Base-by-base conservation (phyloP, 1,284 basidiomycete genomes). In the Hymenochaete sp. region DNA sequence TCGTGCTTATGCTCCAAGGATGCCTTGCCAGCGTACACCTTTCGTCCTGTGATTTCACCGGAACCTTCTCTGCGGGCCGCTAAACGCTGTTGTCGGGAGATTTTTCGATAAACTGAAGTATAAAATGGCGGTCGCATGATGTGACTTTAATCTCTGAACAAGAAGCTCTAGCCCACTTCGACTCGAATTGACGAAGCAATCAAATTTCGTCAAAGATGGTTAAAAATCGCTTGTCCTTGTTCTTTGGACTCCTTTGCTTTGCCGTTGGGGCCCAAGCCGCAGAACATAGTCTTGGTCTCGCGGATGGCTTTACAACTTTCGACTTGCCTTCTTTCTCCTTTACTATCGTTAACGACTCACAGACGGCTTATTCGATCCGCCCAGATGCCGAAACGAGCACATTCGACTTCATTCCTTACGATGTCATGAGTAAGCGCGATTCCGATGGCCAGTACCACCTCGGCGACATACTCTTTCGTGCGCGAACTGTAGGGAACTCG, bases 401-500 rank as follows among this genome's bases (percentile, higher is more conserved):
- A 2, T 75, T 77, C 55, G 67, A 78, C 55, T 77, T 75, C 51
- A 67, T 75, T 21, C 73, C 75, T 2, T 60, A 65, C 0, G 74
- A 77, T 55, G 63, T 67, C 53, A 76, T 78, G 72, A 56, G 65
- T 14, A 55, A 64, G 38, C 70, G 74, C 10, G 65, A 70, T 50
- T 64, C 58, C 40, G 69, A 77, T 49, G 63, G 67, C 2, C 70
- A 73, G 51, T 75, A 77, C 53, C 75, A 78, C 55, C 61, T 77
- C 6, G 75, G 75, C 2, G 75, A 78, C 51, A 62, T 77, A 40
- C 75, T 73, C 2, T 76, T 74, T 53, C 66, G 75, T 26, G 72
- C 67, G 37, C 67, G 75, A 16, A 57, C 60, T 26, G 67, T 65
- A 6, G 73, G 72, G 18, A 60, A 67, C 14, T 63, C 65, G 3